These are phyloP conservation scores for Schwanniomyces vanrijiae DNA, from an alignment of 805 yeast genomes.

Conservation along the genomic window DNA sequence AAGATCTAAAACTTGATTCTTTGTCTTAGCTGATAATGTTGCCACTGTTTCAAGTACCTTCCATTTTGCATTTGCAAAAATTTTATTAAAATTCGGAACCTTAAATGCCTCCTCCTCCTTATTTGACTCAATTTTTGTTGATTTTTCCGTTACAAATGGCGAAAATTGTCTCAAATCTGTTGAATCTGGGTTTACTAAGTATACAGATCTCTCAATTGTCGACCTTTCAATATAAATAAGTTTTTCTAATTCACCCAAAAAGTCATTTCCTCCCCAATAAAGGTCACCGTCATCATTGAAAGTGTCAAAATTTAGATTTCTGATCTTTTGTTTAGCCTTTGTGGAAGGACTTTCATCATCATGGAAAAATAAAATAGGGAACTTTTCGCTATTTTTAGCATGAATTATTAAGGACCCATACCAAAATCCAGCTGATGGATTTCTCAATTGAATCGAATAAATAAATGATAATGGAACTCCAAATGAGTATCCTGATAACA, in stretches of 20 bases:
- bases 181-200: conserved; percentile 75
- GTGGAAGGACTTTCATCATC: conserved; percentile 86
- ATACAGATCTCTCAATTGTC: conserved; percentile 68
- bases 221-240: conserved; percentile 67
- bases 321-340: conserved; percentile 53
- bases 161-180: conserved; percentile 62
- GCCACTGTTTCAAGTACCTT: conserved; percentile 82
- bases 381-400: conserved; percentile 61
- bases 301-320: conserved; percentile 70
- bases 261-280: conserved; percentile 92
- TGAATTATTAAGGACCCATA: conserved; percentile 81
- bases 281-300: conserved; percentile 55
- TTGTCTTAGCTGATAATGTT: conserved; percentile 54
- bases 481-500: conserved; percentile 67
- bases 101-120: conserved; percentile 18
- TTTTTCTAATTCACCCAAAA: conserved; percentile 53
- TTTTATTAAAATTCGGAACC: conserved; percentile 42
- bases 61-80: conserved; percentile 79
- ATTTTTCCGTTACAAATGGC: conserved; percentile 22
- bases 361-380: conserved; percentile 90
- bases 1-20: conserved; percentile 58
- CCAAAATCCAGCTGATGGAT: conserved; percentile 89
- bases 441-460: conserved; percentile 79
- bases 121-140: conserved; percentile 2
- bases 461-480: conserved; percentile 57